These are phyloP conservation scores for Dothideomycetes sp. DNA, from an alignment of 2,329 filamentous ascomycete genomes.

Conservation along the genomic window DNA sequence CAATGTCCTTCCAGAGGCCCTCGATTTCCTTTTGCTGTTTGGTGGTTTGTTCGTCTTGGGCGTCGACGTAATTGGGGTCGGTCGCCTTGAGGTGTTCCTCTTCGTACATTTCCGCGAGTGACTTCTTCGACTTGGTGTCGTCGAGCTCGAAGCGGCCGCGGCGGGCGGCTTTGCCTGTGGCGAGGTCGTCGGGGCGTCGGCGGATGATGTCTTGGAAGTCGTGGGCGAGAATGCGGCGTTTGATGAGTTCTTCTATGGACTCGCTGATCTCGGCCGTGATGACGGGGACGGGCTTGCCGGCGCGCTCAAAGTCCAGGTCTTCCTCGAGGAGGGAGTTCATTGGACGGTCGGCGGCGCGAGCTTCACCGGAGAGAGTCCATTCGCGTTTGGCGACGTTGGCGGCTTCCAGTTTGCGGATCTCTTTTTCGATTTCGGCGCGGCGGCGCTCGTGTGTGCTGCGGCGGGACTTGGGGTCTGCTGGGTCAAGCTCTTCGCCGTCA, in stretches of 20 bases:
- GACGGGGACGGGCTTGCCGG: conserved; percentile 87
- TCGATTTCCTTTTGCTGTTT: conserved; percentile 71
- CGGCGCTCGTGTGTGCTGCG: conserved; percentile 77
- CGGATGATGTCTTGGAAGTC: conserved; percentile 89
- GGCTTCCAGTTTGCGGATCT: conserved; percentile 84
- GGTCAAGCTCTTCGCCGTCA: conserved; percentile 52
- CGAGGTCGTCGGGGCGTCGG: conserved; percentile 64
- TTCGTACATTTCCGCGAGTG: conserved; percentile 87
- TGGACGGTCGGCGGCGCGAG: conserved; percentile 68
- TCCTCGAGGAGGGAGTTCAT: conserved; percentile 88
- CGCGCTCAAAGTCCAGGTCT: conserved; percentile 89
- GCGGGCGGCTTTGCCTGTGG: conserved; percentile 48
- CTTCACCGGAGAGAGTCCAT: conserved; percentile 86
- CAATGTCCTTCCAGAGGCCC: conserved; percentile 70
- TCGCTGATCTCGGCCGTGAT: conserved; percentile 87
- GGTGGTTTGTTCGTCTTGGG: conserved; percentile 68
- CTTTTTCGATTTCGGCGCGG: conserved; percentile 74
- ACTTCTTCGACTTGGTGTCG: conserved; percentile 76
- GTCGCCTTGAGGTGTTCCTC: conserved; percentile 72
- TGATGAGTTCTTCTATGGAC: conserved; percentile 86
- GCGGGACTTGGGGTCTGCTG: conserved; percentile 59
- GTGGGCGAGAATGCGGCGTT: conserved; percentile 76
- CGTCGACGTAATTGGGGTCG: conserved; percentile 68
- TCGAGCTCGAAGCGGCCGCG: conserved; percentile 72
- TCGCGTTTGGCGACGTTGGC: conserved; percentile 81